Evolutionary conservation across 139 green algal genomes (phyloP).

Genomic region (Chlorella sorokiniana): DNA sequence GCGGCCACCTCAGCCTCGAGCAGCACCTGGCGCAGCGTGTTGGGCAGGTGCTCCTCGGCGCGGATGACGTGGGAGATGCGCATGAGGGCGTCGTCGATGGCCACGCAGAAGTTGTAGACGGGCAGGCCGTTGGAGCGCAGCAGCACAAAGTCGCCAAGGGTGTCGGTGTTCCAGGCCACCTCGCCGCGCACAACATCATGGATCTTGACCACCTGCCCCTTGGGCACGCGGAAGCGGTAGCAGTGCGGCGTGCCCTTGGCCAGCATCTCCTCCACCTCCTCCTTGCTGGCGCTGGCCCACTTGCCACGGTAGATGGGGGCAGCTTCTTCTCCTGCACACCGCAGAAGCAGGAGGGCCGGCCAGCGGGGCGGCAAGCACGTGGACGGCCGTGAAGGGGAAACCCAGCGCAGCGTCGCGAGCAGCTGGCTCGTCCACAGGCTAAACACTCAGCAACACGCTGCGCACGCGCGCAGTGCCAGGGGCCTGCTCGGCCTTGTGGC

Average conservation of each 20-base stretch:
- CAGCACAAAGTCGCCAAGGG: slow-evolving; percentile 98
- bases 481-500: too few relatives aligned
- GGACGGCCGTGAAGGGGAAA: too few relatives aligned
- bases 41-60: slow-evolving; percentile 99
- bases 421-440: too few relatives aligned
- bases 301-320: slow-evolving; percentile 96
- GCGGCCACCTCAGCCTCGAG: too few relatives aligned
- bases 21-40: slow-evolving; percentile 93
- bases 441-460: too few relatives aligned
- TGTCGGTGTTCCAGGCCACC: slow-evolving; percentile 96
- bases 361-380: too few relatives aligned
- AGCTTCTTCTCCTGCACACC: slow-evolving; percentile 76
- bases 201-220: slow-evolving; percentile 50
- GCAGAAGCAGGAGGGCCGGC: too few relatives aligned
- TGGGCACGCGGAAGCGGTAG: slow-evolving; percentile 94
- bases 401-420: too few relatives aligned
- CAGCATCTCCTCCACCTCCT: slow-evolving; percentile 84
- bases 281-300: slow-evolving; percentile 85
- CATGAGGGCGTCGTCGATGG: slow-evolving; percentile 98
- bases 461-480: too few relatives aligned
- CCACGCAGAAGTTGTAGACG: slow-evolving; percentile 99
- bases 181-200: slow-evolving; percentile 88
- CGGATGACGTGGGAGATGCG: slow-evolving; percentile 95
- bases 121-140: slow-evolving; percentile 95
- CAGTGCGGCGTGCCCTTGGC: slow-evolving; percentile 82